Conservation (phyloP, 2,329 filamentous ascomycete species). For the Neofusicoccum parvum region DNA sequence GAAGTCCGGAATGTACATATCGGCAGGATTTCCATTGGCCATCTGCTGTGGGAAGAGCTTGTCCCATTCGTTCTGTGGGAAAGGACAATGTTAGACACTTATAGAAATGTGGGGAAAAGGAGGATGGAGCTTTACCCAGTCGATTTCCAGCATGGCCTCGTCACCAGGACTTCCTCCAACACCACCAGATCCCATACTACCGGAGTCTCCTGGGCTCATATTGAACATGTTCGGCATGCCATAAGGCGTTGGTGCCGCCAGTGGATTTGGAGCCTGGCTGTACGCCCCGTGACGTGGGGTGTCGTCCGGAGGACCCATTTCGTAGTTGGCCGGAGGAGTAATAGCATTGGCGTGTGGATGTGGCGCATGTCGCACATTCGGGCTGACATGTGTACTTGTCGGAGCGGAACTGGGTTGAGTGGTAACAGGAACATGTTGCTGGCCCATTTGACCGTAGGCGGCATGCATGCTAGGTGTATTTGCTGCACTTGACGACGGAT, state of each 20-base stretch:
- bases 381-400: constrained; percentile 3
- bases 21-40: constrained; percentile 26
- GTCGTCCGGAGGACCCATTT: not conserved
- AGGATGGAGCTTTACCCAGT: constrained; percentile 7
- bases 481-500: not conserved
- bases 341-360: not conserved
- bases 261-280: not conserved
- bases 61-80: constrained; percentile 48
- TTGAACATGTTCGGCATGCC: constrained; percentile 12
- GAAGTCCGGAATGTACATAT: constrained; percentile 38
- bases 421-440: not conserved
- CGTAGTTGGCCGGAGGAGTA: not conserved
- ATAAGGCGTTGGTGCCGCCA: not conserved
- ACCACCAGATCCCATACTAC: constrained; percentile 16
- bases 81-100: not conserved
- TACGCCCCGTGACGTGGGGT: not conserved
- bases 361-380: not conserved
- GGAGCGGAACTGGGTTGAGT: not conserved
- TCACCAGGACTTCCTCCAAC: constrained; percentile 16
- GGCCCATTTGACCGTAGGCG: not conserved
- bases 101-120: not conserved
- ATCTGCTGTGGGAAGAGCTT: constrained; percentile 43
- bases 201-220: constrained; percentile 16
- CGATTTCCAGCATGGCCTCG: constrained; percentile 22
- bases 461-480: not conserved